phyloP scores from a whole-genome alignment of 805 yeast species.

The Komagataella mondaviorum region DNA sequence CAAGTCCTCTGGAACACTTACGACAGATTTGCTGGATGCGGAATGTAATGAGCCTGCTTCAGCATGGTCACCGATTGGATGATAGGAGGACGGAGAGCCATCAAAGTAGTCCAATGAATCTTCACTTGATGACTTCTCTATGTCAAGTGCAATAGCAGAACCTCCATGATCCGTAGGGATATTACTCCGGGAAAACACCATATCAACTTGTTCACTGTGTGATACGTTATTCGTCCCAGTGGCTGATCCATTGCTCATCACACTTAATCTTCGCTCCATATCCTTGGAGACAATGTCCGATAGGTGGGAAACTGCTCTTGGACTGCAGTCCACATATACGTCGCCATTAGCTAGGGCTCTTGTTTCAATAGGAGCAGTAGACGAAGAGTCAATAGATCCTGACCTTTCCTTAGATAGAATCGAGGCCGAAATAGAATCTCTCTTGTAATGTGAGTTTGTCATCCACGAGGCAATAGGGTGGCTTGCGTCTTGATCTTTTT shows the following conservation, averaged over 20 bases:
- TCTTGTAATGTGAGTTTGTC: constrained; percentile 3
- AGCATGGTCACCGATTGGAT: not conserved
- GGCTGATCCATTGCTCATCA: not conserved
- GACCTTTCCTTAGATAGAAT: constrained; percentile 17
- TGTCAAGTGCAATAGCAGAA: not conserved
- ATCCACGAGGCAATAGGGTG: not conserved
- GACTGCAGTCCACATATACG: constrained; percentile 5
- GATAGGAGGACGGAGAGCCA: not conserved
- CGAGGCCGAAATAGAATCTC: constrained; percentile 9
- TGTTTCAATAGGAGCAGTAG: constrained; percentile 7
- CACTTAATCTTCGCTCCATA: not conserved
- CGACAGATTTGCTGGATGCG: not conserved
- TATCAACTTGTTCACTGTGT: not conserved
- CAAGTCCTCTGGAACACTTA: not conserved
- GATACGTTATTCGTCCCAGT: constrained; percentile 3
- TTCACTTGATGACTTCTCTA: not conserved
- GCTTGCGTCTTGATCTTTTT: not conserved
- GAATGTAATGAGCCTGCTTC: not conserved
- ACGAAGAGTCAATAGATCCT: constrained; percentile 13
- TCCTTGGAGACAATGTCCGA: constrained; percentile 8
- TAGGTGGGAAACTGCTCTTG: constrained; percentile 10
- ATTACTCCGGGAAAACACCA: not conserved
- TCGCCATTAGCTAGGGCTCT: constrained; percentile 10
- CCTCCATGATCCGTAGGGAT: not conserved
- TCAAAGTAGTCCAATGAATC: not conserved